Percentiles rank a stretch among this genome's conserved stretches.
These are phyloP conservation scores for Cercospora sp. DNA, from an alignment of 2,329 filamentous ascomycete species.

Conservation along the genomic window DNA sequence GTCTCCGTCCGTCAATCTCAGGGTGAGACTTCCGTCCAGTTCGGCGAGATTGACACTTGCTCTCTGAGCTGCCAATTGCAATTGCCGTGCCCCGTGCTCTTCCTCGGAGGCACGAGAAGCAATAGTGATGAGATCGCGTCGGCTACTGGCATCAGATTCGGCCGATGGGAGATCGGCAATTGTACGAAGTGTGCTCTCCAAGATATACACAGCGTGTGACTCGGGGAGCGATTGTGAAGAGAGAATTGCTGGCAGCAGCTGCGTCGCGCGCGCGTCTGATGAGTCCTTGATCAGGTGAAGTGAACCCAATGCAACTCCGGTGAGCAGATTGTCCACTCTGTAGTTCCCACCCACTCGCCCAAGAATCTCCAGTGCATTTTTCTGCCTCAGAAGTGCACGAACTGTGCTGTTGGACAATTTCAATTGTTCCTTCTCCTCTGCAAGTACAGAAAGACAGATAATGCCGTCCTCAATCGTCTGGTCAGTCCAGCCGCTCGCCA, in stretches of 20 bases:
- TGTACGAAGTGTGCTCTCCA: constrained; percentile 18
- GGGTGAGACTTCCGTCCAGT: constrained; percentile 21
- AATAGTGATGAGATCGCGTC: constrained; percentile 13
- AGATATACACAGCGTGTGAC: constrained; percentile 12
- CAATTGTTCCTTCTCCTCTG: constrained; percentile 72
- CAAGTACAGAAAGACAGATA: constrained; percentile 76
- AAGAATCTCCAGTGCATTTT: constrained; percentile 60
- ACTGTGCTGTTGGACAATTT: constrained; percentile 69
- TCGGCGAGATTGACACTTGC: constrained; percentile 10
- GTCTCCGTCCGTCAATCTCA: constrained; percentile 13
- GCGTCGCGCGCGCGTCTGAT: constrained; percentile 4
- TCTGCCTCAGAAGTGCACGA: constrained; percentile 65
- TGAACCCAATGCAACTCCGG: constrained; percentile 68
- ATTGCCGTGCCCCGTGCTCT: constrained; percentile 6
- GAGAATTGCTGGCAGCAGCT: constrained; percentile 15
- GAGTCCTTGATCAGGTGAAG: constrained; percentile 50
- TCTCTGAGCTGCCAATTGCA: constrained; percentile 15
- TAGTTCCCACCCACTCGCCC: constrained; percentile 64
- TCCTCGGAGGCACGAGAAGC: constrained; percentile 7
- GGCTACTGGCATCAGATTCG: background rate
- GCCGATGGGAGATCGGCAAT: constrained; percentile 2
- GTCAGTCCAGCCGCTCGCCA: constrained; percentile 72
- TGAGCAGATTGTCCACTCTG: constrained; percentile 68
- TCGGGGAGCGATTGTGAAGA: constrained; percentile 10
- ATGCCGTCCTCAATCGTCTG: constrained; percentile 73